A percentile compares a stretch with the other conserved stretches of the same genome.
phyloP scores from a whole-genome alignment of 202 grass and related monocot species.

The Zoysia matrella region DNA sequence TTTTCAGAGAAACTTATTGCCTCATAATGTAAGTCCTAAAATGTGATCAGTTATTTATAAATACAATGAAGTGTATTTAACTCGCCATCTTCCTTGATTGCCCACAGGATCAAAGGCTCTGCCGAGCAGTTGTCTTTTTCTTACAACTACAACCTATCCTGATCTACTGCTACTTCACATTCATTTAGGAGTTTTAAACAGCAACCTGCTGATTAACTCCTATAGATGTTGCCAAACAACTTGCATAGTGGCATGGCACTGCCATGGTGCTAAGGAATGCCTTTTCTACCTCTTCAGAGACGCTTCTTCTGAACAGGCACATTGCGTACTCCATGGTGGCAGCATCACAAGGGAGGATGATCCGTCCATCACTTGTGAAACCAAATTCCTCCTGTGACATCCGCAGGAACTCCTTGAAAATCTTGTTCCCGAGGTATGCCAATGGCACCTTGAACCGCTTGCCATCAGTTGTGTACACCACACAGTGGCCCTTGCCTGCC shows the following conservation, averaged over 20 bases:
- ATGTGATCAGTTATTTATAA: background rate
- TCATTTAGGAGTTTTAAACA: slow-evolving; percentile 29
- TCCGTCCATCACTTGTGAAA: slow-evolving; percentile 34
- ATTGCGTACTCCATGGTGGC: slow-evolving; percentile 49
- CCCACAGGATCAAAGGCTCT: background rate
- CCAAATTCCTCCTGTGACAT: slow-evolving; percentile 65
- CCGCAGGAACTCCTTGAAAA: slow-evolving; percentile 46
- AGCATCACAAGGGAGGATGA: slow-evolving; percentile 59
- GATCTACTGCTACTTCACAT: background rate
- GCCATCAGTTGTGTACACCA: slow-evolving; percentile 46
- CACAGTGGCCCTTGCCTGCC: slow-evolving; percentile 43
- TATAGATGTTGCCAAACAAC: background rate
- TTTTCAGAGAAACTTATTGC: too few species aligned
- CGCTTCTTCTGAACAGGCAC: slow-evolving; percentile 32
- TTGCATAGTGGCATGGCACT: slow-evolving; percentile 20
- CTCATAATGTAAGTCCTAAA: background rate
- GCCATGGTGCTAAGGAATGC: slow-evolving; percentile 38
- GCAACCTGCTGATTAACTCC: background rate
- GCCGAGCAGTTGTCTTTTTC: background rate
- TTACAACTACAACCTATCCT: background rate
- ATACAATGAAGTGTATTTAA: background rate
- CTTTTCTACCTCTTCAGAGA: slow-evolving; percentile 37
- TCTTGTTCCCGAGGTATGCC: slow-evolving; percentile 35
- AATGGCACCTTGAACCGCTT: slow-evolving; percentile 55
- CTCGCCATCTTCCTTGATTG: background rate